phyloP scores from a whole-genome alignment of 352 stramenopile species.

The Phytophthora fragariae region DNA sequence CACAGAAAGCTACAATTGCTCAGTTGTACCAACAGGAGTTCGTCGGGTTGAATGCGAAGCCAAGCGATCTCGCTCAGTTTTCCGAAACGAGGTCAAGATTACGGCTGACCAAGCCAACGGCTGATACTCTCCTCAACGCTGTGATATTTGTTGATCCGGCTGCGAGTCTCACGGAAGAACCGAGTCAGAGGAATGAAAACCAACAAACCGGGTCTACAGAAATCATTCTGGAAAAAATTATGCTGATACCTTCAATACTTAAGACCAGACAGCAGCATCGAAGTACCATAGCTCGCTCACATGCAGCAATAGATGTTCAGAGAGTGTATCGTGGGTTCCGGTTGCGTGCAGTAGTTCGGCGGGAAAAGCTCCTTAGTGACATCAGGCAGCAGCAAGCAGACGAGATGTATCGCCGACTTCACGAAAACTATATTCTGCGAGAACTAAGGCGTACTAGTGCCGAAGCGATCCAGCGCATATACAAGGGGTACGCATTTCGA shows the following conservation, averaged over 20 bases:
- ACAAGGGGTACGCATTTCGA: constrained; percentile 54
- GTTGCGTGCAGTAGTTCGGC: constrained; percentile 57
- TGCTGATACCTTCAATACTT: constrained; percentile 55
- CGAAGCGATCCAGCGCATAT: constrained; percentile 65
- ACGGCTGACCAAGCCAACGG: constrained; percentile 48
- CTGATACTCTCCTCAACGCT: constrained; percentile 53
- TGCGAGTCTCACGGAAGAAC: background rate
- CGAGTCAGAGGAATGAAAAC: background rate
- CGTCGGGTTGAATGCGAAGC: constrained; percentile 49
- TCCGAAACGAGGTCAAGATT: constrained; percentile 54
- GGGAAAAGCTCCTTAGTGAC: constrained; percentile 48
- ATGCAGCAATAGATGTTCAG: constrained; percentile 55
- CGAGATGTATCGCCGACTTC: constrained; percentile 41
- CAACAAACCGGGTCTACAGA: background rate
- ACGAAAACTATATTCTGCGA: constrained; percentile 50
- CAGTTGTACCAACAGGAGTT: constrained; percentile 61
- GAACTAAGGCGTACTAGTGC: constrained; percentile 56
- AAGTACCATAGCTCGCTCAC: constrained; percentile 25
- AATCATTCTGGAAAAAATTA: constrained; percentile 34
- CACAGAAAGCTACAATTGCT: constrained; percentile 24
- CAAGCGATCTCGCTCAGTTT: constrained; percentile 38
- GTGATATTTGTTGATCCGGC: constrained; percentile 55
- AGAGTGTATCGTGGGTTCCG: constrained; percentile 64
- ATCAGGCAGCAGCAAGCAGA: constrained; percentile 65
- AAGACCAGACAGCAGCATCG: constrained; percentile 48